Evolutionary conservation across 164 flowering plant species (phyloP), one percentile per base, ranked within the genome.

Genomic region (Nymphaea thermarum): DNA sequence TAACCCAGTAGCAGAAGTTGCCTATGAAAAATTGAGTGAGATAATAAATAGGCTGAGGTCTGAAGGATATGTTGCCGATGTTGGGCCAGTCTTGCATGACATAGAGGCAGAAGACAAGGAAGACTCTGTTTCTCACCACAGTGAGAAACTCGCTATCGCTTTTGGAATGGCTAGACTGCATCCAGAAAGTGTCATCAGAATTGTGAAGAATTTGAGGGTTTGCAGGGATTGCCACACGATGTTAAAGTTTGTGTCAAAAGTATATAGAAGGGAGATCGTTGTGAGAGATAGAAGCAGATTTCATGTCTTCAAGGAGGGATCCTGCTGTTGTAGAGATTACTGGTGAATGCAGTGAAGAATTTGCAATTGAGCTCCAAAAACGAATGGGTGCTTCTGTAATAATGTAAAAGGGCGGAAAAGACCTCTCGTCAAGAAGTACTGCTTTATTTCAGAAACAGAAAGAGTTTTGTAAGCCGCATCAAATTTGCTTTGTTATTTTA

Each of bases 131-230:
- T 69, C 78, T 42, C 68, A 73, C 70, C 95, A 87, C 73, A 85
- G 90, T 44, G 92, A 89, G 77, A 89, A 89, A 72, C 82, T 85
- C 67, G 95, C 90, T 14, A 82, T 87, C 63, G 92, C 92, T 66
- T 86, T 85, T 75, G 94, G 84, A 63, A 70, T 87, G 75, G 66
- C 79, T 5, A 84, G 83, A 74, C 66, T 82, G 71, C 64, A 71
- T 16, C 65, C 69, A 42, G 85, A 84, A 72, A 76, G 66, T 17
- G 44, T 57, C 15, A 78, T 87, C 66, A 80, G 86, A 74, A 74
- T 89, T 63, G 86, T 87, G 70, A 89, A 89, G 82, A 85, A 87
- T 76, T 69, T 87, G 78, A 81, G 91, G 74, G 75, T 84, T 63
- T 89, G 91, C 74, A 78, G 71, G 73, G 91, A 88, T 71, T 87